Percentiles rank a stretch among this genome's conserved stretches.
Conservation (phyloP, 192 early-diverging fungal species). For the Backusella australiensis region DNA sequence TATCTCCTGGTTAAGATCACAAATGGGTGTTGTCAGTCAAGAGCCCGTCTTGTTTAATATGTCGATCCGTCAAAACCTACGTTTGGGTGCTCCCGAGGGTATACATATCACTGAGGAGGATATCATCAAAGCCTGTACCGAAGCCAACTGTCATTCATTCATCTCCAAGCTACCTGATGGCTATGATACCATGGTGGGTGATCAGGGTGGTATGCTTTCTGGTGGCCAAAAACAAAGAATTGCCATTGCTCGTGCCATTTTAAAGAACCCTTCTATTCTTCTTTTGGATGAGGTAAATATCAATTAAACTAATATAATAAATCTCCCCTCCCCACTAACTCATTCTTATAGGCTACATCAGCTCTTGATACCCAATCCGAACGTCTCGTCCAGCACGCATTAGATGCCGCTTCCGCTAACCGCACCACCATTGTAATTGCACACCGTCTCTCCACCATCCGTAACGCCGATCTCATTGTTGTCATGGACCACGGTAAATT, state of each 20-base stretch:
- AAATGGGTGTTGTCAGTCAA: constrained; percentile 87
- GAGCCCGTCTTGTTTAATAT: constrained; percentile 84
- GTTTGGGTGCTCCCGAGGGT: constrained; percentile 52
- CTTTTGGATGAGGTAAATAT: background rate
- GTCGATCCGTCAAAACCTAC: constrained; percentile 77
- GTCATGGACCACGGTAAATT: constrained; percentile 70
- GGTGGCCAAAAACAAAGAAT: constrained; percentile 96
- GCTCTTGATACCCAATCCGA: background rate
- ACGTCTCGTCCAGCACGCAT: constrained; percentile 35
- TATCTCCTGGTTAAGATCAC: constrained; percentile 73
- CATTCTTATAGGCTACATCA: background rate
- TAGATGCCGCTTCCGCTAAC: constrained; percentile 32
- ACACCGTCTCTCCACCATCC: constrained; percentile 59
- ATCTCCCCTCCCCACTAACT: background rate
- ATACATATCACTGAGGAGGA: constrained; percentile 58
- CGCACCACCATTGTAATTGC: constrained; percentile 72
- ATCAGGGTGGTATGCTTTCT: constrained; percentile 67
- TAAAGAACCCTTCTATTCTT: constrained; percentile 79
- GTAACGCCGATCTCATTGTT: constrained; percentile 78
- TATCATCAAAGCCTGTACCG: constrained; percentile 59
- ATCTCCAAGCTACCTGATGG: constrained; percentile 77
- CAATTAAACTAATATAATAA: background rate
- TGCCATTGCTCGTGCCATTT: constrained; percentile 88
- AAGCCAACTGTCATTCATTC: constrained; percentile 78
- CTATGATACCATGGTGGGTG: constrained; percentile 83